Evolutionary conservation across 164 flowering plant genomes (phyloP).

Genomic region (Kalanchoe fedtschenkoi): DNA sequence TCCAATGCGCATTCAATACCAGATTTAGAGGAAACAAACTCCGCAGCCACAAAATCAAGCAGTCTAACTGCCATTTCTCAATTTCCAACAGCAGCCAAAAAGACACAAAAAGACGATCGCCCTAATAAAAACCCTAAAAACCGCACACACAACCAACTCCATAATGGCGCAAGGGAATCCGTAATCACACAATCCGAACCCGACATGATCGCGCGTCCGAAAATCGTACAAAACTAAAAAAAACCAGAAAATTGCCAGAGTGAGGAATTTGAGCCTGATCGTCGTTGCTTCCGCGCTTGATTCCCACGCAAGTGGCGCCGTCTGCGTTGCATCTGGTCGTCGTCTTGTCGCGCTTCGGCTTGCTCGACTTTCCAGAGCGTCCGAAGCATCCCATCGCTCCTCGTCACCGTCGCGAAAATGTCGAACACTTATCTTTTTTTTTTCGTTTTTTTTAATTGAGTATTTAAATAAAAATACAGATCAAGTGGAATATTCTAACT

Average conservation of each 20-base stretch:
- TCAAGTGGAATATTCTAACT: too few relatives aligned
- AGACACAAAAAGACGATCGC: not conserved
- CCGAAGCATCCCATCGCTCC: constrained; percentile 36
- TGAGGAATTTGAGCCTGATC: not conserved
- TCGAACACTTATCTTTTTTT: not conserved
- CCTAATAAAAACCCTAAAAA: not conserved
- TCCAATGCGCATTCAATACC: not conserved
- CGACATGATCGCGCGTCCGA: not conserved
- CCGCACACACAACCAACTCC: not conserved
- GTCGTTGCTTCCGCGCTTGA: constrained; percentile 10
- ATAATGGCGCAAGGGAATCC: not conserved
- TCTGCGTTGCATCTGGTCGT: constrained; percentile 6
- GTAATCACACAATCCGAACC: not conserved
- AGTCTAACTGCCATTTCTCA: not conserved
- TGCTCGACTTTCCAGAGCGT: constrained; percentile 20
- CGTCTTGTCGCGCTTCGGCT: not conserved
- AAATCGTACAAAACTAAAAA: not conserved
- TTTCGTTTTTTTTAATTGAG: not conserved
- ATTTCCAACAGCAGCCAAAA: not conserved
- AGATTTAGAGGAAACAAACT: not conserved
- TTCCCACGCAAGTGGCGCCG: constrained; percentile 5
- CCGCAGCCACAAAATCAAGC: not conserved
- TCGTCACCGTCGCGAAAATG: constrained; percentile 4
- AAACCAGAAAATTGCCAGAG: not conserved
- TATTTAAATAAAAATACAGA: too few relatives aligned